Conservation (phyloP, 148 eudicot species). For the Amaranthus hypochondriacus region DNA sequence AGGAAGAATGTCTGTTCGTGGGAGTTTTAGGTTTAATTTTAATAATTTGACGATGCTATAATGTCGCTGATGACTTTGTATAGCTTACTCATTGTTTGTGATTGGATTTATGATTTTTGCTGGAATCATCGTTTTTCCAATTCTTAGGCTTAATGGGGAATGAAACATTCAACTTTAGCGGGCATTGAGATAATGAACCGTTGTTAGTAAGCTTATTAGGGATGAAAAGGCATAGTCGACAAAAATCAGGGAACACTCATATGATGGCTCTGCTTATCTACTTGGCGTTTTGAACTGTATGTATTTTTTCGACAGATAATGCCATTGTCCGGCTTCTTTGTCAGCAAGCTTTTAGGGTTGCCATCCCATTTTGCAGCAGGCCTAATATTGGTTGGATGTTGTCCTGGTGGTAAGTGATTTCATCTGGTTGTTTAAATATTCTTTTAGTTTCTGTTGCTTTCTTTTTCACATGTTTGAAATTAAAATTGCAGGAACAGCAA, state of each 20-base stretch:
- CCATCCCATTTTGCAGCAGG: constrained; percentile 88
- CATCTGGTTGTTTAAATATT: neutral
- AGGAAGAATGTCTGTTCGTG: too few relatives aligned
- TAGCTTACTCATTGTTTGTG: neutral
- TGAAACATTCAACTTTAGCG: neutral
- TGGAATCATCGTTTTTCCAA: neutral
- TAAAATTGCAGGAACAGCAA: constrained; percentile 67
- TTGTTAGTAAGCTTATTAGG: too few relatives aligned
- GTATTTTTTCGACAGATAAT: constrained; percentile 42
- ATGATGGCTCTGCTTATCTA: too few relatives aligned
- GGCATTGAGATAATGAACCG: too few relatives aligned
- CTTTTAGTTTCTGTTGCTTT: constrained; percentile 7
- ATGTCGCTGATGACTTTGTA: neutral
- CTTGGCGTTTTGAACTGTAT: too few relatives aligned
- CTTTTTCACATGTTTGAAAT: constrained; percentile 9
- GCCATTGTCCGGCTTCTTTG: constrained; percentile 69
- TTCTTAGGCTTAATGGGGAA: neutral
- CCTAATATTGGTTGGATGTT: constrained; percentile 76
- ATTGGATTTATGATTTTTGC: neutral
- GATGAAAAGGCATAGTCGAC: too few relatives aligned
- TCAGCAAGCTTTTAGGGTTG: constrained; percentile 65
- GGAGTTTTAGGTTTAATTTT: too few relatives aligned
- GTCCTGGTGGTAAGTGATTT: constrained; percentile 69
- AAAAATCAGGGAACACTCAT: too few relatives aligned
- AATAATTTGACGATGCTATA: neutral